Evolutionary conservation across 805 yeast species (phyloP).

Genomic region (Scheffersomyces ergatensis): DNA sequence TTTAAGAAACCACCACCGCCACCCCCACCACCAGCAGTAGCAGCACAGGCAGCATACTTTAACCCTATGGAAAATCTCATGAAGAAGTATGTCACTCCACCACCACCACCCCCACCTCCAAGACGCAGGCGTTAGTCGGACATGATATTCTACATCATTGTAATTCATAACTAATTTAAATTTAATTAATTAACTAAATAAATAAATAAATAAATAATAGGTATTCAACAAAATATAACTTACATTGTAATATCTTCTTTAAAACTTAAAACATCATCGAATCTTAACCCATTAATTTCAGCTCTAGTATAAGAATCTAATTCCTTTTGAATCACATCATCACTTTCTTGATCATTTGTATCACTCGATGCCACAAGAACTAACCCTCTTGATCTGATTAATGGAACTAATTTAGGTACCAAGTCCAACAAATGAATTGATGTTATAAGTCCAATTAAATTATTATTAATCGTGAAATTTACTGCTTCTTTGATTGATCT

Average conservation of each 20-base stretch:
- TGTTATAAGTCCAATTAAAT: constrained; percentile 78
- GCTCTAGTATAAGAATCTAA: constrained; percentile 37
- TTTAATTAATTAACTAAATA: background rate
- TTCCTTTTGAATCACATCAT: constrained; percentile 23
- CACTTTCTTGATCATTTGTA: constrained; percentile 18
- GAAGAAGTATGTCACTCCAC: constrained; percentile 3
- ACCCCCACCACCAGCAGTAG: constrained; percentile 20
- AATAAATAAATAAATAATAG: background rate
- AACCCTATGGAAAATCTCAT: too few relatives aligned
- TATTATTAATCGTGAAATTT: constrained; percentile 75
- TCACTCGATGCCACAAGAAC: constrained; percentile 72
- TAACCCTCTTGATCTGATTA: constrained; percentile 77
- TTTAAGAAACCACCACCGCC: constrained; percentile 41
- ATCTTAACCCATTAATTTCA: constrained; percentile 67
- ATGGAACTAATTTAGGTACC: constrained; percentile 72
- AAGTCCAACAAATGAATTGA: constrained; percentile 67
- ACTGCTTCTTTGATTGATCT: constrained; percentile 81
- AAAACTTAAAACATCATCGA: constrained; percentile 62
- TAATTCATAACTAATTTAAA: background rate
- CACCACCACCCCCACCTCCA: constrained; percentile 37
- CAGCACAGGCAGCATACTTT: too few relatives aligned
- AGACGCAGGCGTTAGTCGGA: constrained; percentile 24
- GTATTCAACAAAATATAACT: background rate
- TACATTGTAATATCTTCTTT: constrained; percentile 48
- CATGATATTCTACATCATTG: too few relatives aligned